Evolutionary conservation across 345 rosid genomes (phyloP), one percentile per base, ranked within the genome.

Genomic region (Microcos paniculata): DNA sequence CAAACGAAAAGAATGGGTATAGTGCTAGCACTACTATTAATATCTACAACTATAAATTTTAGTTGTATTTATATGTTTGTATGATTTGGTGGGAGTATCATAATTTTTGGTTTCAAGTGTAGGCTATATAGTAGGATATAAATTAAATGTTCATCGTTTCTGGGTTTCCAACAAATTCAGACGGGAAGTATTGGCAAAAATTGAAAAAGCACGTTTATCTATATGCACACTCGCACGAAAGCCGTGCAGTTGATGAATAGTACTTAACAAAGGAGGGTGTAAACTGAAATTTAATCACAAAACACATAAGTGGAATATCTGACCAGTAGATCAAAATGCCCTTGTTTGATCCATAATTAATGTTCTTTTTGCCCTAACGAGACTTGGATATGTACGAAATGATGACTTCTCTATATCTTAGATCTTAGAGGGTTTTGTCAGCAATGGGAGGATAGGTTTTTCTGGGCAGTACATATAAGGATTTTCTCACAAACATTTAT

Each of bases 21-120:
- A 45, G 3, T 45, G 3, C 49, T 13, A 45, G 16, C 49, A 45
- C 15, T 45, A 45, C 13, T 45, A 11, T 12, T 13, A 45, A 45
- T 12, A n/a, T n/a, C 49, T 45, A 45, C 16, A 45, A 45, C 11
- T 45, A 45, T 45, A 45, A 45, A 45, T 12, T 45, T 53, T n/a
- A 53, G 24, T 53, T 53, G 58, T 53, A n/a, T 53, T 2, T 21
- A 7, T 53, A n/a, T n/a, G 13, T 51, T 52, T n/a, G 24, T 58
- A 13, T 12, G 9, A 45, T 43, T 77, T 48, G 74, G 80, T 77
- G 65, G 67, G 26, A 19, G 69, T 70, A 57, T 82, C 74, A 28
- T 62, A 28, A 67, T 59, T 18, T 26, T 65, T 42, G 69, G 66
- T 74, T 74, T 33, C 62, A 70, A 56, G n/a, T 26, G 1, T 3